Evolutionary conservation across 768 basidiomycete genomes (phyloP), one percentile per base, ranked within the genome.

Genomic region (Pilatotrama ljubarskyi): DNA sequence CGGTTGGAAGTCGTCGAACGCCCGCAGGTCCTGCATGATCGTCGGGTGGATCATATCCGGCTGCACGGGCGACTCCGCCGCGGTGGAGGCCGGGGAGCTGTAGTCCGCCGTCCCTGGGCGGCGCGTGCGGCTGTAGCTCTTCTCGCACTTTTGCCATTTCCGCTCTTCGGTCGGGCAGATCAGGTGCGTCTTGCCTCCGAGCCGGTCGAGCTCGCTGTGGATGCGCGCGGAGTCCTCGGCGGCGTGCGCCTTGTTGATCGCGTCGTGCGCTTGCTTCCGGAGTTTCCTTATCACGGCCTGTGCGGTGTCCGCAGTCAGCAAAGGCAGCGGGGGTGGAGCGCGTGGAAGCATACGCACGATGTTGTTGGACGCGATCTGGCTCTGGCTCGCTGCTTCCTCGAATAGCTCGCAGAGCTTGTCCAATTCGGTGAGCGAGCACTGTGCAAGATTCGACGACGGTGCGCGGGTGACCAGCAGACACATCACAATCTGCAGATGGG

Each of bases 1-100:
- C 42, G 70, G 13, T 72, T 26, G 25, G 13, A 36, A 73, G 41
- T 74, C 70, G 20, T 80, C 76, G 54, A 79, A 77, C 26, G 69
- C 68, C 29, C 76, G 76, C 75, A 85, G 71, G 63, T 86, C 85
- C 43, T 82, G 79, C 58, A 79, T 78, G 59, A 88, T 81, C 15
- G 77, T 77, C 2, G 82, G 79, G 64, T 85, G 83, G 61, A 83
- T 73, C 43, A 63, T 44, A 4, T 69, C 66, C 26, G 64, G 24
- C 26, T 58, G 62, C 20, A 66, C 62, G 15, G 60, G 43, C 14
- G 61, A 25, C 26, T 58, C 62, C 50, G 29, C 40, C n/a, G 56
- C 3, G 2, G 58, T 32, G 24, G 25, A 29, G 18, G 42, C 43
- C 35, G 38, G 24, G 20, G 29, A 32, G 29, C 5, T 32, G 29